phyloP scores from a whole-genome alignment of 2,329 filamentous ascomycete species.

The Chrysoporthe austroafricana region DNA sequence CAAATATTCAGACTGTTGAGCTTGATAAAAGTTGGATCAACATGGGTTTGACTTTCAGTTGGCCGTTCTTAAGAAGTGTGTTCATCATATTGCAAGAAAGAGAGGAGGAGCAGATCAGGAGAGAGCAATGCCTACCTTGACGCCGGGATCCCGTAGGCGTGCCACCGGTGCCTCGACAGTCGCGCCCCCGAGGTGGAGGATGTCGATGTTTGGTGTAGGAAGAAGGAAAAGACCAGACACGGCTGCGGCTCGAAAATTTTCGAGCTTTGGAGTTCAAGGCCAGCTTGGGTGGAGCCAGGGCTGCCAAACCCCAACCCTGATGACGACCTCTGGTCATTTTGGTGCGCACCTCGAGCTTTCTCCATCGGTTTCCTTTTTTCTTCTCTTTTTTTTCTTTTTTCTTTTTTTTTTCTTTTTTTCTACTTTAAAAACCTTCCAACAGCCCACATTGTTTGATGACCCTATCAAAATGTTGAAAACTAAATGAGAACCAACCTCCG shows the following conservation, averaged over 20 bases:
- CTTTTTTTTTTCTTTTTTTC: too few relatives aligned
- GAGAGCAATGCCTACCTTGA: constrained; percentile 5
- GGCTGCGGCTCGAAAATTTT: neutral
- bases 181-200: neutral
- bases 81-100: constrained; percentile 30
- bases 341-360: neutral
- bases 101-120: neutral
- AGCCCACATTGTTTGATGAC: too few relatives aligned
- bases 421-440: too few relatives aligned
- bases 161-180: neutral
- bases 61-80: constrained; percentile 32
- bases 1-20: constrained; percentile 63
- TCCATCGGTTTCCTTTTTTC: too few relatives aligned
- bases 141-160: neutral
- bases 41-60: constrained; percentile 34
- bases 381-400: too few relatives aligned
- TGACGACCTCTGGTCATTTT: neutral
- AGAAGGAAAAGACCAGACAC: neutral
- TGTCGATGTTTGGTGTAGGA: neutral
- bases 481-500: too few relatives aligned
- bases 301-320: neutral
- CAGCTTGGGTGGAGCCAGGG: neutral
- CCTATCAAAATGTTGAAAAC: too few relatives aligned
- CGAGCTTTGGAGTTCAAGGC: neutral
- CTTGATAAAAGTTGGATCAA: constrained; percentile 54